Conservation (phyloP, 78 protist species). For the Cyanophora paradoxa region DNA sequence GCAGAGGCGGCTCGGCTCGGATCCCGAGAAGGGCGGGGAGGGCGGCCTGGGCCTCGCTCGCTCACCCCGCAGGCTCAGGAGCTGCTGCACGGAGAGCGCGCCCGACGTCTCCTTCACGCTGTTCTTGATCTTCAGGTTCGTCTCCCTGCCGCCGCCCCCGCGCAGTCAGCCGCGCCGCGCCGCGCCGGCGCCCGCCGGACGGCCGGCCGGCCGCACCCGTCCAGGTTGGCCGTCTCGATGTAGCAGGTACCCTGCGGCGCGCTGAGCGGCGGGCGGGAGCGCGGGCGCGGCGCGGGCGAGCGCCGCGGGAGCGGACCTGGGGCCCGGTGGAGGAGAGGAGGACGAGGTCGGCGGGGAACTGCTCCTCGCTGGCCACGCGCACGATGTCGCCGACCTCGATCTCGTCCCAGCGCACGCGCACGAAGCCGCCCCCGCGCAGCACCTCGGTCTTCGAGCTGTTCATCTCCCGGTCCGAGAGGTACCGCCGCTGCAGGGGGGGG, state of each 20-base stretch:
- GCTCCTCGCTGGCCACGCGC: constrained; percentile 36
- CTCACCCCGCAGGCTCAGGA: too few species aligned
- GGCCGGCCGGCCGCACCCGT: constrained; percentile 39
- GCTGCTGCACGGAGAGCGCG: too few species aligned
- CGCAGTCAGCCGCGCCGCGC: background rate
- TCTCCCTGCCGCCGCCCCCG: constrained; percentile 17
- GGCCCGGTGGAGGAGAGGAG: constrained; percentile 46
- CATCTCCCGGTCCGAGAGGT: too few species aligned
- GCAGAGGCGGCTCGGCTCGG: background rate
- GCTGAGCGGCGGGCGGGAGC: too few species aligned
- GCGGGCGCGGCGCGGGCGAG: too few species aligned
- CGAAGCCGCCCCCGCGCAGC: too few species aligned
- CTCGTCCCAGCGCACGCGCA: constrained; percentile 11
- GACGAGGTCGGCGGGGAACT: constrained; percentile 82
- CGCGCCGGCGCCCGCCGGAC: background rate
- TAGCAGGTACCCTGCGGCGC: constrained; percentile 56
- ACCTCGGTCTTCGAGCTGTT: too few species aligned
- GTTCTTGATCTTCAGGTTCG: constrained; percentile 42
- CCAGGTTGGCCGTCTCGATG: constrained; percentile 87
- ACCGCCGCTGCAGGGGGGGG: too few species aligned
- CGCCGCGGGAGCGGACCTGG: too few species aligned
- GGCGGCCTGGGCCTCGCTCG: too few species aligned
- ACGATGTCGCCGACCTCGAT: constrained; percentile 68
- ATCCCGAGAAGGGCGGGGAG: too few species aligned
- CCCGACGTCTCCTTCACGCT: background rate